Conservation (phyloP, 768 basidiomycete genomes). For the Ramaria sp. region DNA sequence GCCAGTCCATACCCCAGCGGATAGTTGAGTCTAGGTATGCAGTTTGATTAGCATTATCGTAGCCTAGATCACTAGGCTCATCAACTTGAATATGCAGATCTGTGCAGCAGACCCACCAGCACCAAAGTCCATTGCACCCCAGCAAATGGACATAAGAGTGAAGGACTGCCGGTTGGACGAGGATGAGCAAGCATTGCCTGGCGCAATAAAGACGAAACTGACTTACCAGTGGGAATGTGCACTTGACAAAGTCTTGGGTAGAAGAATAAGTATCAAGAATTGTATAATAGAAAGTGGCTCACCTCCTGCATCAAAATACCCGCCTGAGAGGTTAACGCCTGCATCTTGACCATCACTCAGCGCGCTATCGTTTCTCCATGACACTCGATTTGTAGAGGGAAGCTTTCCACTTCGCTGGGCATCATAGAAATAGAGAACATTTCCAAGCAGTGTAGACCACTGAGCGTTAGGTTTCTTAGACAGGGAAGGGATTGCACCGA, state of each 20-base stretch:
- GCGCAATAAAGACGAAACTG: neutral
- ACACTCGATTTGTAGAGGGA: slow-evolving; percentile 55
- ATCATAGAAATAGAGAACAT: slow-evolving; percentile 82
- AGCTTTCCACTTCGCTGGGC: slow-evolving; percentile 79
- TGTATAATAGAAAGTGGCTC: neutral
- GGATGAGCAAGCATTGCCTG: slow-evolving; percentile 4
- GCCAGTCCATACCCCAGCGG: slow-evolving; percentile 86
- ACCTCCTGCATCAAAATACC: slow-evolving; percentile 93
- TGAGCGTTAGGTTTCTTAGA: slow-evolving; percentile 49
- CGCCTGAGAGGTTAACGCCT: slow-evolving; percentile 68
- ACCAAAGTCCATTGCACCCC: slow-evolving; percentile 83
- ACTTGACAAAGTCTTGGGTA: slow-evolving; percentile 71
- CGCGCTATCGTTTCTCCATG: slow-evolving; percentile 81
- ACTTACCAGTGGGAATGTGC: slow-evolving; percentile 70
- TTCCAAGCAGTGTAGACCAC: slow-evolving; percentile 76
- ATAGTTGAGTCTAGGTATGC: slow-evolving; percentile 86
- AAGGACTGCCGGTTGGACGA: slow-evolving; percentile 44
- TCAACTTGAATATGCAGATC: neutral
- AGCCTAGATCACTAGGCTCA: slow-evolving; percentile 34
- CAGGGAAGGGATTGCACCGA: slow-evolving; percentile 33
- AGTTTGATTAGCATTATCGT: slow-evolving; percentile 78
- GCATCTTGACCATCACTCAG: slow-evolving; percentile 67
- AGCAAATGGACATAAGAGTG: slow-evolving; percentile 75
- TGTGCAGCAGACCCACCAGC: slow-evolving; percentile 35
- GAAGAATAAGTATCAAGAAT: neutral